phyloP scores from a whole-genome alignment of 2,329 filamentous ascomycete species.

The Chaetomium sp. region DNA sequence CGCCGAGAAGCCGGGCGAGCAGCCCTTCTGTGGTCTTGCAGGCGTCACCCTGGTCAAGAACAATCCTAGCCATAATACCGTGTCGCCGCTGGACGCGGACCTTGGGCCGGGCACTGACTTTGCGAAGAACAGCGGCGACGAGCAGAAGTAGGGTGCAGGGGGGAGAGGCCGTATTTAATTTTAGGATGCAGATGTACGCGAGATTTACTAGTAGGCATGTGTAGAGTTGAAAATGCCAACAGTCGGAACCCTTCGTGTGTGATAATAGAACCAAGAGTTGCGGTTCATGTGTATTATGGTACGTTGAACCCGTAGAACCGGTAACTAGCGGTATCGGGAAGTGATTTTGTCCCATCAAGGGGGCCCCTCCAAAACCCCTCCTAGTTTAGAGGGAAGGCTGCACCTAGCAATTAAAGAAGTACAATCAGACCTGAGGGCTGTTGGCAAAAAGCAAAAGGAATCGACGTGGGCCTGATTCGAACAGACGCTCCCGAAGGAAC shows the following conservation, averaged over 20 bases:
- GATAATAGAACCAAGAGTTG: too few relatives aligned
- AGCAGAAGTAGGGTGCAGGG: background rate
- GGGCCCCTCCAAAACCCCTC: too few relatives aligned
- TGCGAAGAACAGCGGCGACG: too few relatives aligned
- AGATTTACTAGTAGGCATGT: too few relatives aligned
- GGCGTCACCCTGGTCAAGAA: background rate
- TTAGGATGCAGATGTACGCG: background rate
- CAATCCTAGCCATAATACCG: background rate
- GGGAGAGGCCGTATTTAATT: background rate
- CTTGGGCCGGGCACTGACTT: background rate
- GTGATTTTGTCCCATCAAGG: too few relatives aligned
- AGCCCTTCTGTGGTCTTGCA: background rate
- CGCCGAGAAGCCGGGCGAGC: background rate
- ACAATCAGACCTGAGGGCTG: background rate
- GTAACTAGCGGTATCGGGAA: too few relatives aligned
- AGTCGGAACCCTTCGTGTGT: too few relatives aligned
- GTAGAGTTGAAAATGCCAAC: too few relatives aligned
- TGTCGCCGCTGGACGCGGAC: background rate
- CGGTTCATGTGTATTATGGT: too few relatives aligned
- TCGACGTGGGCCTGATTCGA: constrained; percentile 33
- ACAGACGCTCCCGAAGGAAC: constrained; percentile 33
- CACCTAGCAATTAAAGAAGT: background rate
- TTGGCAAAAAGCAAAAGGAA: constrained; percentile 12
- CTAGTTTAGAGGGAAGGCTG: background rate
- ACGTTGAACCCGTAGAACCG: too few relatives aligned